phyloP scores from a whole-genome alignment of 441 rosid genomes.

The Manihot esculenta region DNA sequence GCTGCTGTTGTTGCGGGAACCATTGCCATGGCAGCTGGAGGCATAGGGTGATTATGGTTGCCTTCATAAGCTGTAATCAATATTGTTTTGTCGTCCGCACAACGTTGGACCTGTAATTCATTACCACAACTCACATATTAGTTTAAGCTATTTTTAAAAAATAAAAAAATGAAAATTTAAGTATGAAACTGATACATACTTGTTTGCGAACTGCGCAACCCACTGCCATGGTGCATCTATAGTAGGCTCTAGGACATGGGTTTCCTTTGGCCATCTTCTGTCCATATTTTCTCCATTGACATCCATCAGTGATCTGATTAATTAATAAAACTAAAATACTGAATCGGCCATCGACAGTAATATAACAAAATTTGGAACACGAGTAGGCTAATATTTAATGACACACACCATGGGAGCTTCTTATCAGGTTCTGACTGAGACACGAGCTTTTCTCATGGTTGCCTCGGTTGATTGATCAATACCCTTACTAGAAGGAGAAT shows the following conservation, averaged over 20 bases:
- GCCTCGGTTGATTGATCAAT: slow-evolving; percentile 71
- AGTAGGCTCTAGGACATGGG: slow-evolving; percentile 95
- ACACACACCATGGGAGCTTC: slow-evolving; percentile 93
- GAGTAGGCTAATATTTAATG: neutral
- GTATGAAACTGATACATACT: no score
- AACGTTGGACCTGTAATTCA: slow-evolving; percentile 81
- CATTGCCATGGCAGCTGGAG: slow-evolving; percentile 88
- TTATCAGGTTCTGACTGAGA: slow-evolving; percentile 91
- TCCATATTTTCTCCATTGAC: slow-evolving; percentile 89
- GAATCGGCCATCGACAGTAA: neutral
- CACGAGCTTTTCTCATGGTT: no score
- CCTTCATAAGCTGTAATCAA: slow-evolving; percentile 91
- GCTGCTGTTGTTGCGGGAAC: slow-evolving; percentile 90
- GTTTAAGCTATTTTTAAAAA: neutral
- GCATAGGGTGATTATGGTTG: slow-evolving; percentile 89
- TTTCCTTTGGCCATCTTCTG: slow-evolving; percentile 96
- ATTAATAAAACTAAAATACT: neutral
- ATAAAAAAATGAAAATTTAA: no score
- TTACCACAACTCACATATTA: neutral
- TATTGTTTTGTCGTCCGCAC: slow-evolving; percentile 82
- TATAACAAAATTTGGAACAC: neutral
- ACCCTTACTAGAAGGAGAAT: slow-evolving; percentile 14
- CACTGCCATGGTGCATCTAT: slow-evolving; percentile 90
- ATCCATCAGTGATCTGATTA: slow-evolving; percentile 70
- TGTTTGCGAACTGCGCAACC: slow-evolving; percentile 94